Percentiles rank a stretch among this genome's conserved stretches.
phyloP scores from a whole-genome alignment of 257 asterid species.

The Ilex aquifolium region DNA sequence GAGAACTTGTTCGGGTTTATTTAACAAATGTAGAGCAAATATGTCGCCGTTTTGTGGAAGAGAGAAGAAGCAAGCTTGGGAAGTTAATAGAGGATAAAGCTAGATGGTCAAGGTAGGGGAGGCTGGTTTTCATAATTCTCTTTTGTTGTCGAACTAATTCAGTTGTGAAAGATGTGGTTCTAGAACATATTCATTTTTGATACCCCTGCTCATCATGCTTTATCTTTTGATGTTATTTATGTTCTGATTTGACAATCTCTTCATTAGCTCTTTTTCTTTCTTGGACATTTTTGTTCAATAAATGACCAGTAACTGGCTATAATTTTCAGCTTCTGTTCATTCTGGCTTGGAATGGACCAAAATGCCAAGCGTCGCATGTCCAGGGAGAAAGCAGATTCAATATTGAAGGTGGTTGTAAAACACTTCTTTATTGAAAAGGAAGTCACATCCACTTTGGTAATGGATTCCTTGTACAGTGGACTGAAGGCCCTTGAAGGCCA shows the following conservation, averaged over 20 bases:
- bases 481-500: slow-evolving; percentile 87
- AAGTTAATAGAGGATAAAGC: slow-evolving; percentile 80
- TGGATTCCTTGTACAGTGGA: slow-evolving; percentile 95
- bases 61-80: slow-evolving; percentile 61
- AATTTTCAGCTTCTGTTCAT: slow-evolving; percentile 67
- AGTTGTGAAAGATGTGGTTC: not conserved
- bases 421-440: slow-evolving; percentile 91
- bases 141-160: not conserved
- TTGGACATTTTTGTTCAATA: not conserved
- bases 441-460: slow-evolving; percentile 90
- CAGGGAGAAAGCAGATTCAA: slow-evolving; percentile 68
- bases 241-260: not conserved
- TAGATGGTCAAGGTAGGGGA: slow-evolving; percentile 81
- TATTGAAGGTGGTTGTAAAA: slow-evolving; percentile 73
- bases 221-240: not conserved
- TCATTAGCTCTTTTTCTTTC: not conserved
- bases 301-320: slow-evolving; percentile 17
- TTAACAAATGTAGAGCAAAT: slow-evolving; percentile 89
- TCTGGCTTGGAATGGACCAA: slow-evolving; percentile 82
- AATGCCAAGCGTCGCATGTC: slow-evolving; percentile 60
- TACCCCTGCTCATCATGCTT: too few relatives aligned
- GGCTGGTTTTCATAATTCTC: slow-evolving; percentile 7
- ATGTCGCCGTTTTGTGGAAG: slow-evolving; percentile 88
- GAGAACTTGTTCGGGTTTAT: slow-evolving; percentile 92
- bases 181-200: too few relatives aligned